phyloP scores from a whole-genome alignment of 1,284 basidiomycete species.

The Leccinum insolens region DNA sequence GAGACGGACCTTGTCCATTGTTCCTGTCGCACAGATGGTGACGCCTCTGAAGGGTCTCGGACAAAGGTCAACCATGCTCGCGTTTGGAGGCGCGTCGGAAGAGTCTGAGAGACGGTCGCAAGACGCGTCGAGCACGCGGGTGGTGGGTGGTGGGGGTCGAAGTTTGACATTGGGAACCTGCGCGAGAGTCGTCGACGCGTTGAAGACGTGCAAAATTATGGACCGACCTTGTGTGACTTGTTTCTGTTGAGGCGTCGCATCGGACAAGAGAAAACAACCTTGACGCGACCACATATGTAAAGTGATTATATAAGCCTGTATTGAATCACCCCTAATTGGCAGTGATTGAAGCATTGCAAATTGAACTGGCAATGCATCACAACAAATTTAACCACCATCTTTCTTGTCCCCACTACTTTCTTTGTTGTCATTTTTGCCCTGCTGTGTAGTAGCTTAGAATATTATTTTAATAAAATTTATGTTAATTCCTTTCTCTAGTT shows the following conservation, averaged over 20 bases:
- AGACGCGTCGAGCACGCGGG: slow-evolving; percentile 15
- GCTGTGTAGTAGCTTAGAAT: no score
- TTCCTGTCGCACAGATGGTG: slow-evolving; percentile 73
- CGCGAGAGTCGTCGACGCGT: not conserved
- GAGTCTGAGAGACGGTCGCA: slow-evolving; percentile 31
- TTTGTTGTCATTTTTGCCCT: no score
- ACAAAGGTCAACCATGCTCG: slow-evolving; percentile 50
- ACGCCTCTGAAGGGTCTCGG: slow-evolving; percentile 69
- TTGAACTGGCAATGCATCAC: not conserved
- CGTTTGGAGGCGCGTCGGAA: slow-evolving; percentile 33
- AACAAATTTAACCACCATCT: no score
- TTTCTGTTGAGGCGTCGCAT: slow-evolving; percentile 40
- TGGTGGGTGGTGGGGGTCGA: slow-evolving; percentile 49
- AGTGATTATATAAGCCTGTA: not conserved
- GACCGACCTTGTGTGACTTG: slow-evolving; percentile 45
- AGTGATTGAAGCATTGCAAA: not conserved
- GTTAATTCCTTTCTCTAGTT: no score
- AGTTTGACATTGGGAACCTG: slow-evolving; percentile 80
- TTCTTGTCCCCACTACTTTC: no score
- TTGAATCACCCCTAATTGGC: not conserved
- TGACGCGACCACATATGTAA: not conserved
- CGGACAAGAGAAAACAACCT: slow-evolving; percentile 2
- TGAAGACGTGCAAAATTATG: not conserved
- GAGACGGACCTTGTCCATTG: slow-evolving; percentile 62
- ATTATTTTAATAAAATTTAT: no score